A percentile compares a stretch with the other conserved stretches of the same genome.
These are phyloP conservation scores for Cercospora sp. DNA, from an alignment of 2,329 filamentous ascomycete genomes.

Conservation along the genomic window DNA sequence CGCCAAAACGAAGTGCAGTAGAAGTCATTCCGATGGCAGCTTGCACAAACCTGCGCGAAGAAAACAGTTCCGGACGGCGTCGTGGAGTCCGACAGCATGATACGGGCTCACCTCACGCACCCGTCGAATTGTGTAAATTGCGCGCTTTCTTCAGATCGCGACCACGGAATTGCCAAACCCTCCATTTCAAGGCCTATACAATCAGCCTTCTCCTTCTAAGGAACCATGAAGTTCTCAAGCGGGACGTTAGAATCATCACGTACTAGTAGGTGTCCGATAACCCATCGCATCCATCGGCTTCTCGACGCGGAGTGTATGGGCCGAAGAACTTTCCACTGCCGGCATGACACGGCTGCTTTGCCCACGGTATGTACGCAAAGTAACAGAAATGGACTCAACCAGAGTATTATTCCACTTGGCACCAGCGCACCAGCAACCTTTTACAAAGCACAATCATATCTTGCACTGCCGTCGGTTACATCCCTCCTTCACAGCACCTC, in stretches of 20 bases:
- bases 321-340: background rate
- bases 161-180: background rate
- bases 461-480: background rate
- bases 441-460: background rate
- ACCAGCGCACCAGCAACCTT: background rate
- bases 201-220: background rate
- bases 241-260: background rate
- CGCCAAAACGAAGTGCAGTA: background rate
- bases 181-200: background rate
- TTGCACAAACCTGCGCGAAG: background rate
- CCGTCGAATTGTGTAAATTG: background rate
- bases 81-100: background rate
- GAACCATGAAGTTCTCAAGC: background rate
- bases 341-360: background rate
- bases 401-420: background rate
- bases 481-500: background rate
- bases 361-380: background rate
- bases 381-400: background rate
- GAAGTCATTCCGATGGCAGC: background rate
- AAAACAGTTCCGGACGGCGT: background rate
- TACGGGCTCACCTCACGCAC: background rate
- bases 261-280: background rate
- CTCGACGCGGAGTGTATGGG: background rate
- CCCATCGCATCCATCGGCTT: background rate
- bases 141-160: background rate